Base-by-base conservation (phyloP, 345 rosid genomes). In the Eucalyptus shirleyi region DNA sequence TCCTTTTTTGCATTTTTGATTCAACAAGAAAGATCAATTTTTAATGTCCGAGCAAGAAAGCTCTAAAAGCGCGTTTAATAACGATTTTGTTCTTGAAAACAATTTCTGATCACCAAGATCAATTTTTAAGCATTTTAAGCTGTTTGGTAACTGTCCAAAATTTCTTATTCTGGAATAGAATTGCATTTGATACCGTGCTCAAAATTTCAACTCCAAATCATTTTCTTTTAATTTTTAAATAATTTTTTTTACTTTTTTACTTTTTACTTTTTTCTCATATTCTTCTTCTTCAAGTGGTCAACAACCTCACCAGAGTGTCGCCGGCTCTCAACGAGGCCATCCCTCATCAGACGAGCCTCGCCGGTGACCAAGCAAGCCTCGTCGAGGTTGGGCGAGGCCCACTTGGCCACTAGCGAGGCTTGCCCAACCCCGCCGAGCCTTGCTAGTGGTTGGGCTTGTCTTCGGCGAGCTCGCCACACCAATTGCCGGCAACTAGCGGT, bases 401-500 rank as follows among this genome's bases (percentile, higher is more conserved):
- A 1, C 18, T 5, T 15, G 6, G 51, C 7, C 51, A 50, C 1
- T 6, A 1, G 6, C 6, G 0, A 50, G 53, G 18, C 6, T 50
- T 1, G 18, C 51, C 18, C 7, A 50, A 0, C 18, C 18, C 3
- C 3, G 0, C 16, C 50, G 2, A 49, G 16, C 16, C 50, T 13
- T 50, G 17, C 0, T 14, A 0, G 51, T 50, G 51, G 51, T 0
- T 50, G 3, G 18, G 51, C 51, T 50, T 50, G 19, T 0, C 7
- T 50, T 0, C 19, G 0, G 0, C 3, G 19, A 50, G 19, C 17
- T 50, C 1, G 3, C 8, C 3, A 1, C 0, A 50, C 21, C 4
- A 1, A 0, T 50, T 50, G 8, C 21, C 8, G 19, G 21, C 3
- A 0, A 17, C 1, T 0, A 0, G 19, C 2, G 4, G 8, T 0